Percentiles rank a stretch among this genome's conserved stretches.
These are phyloP conservation scores for Podila horticola DNA, from an alignment of 192 early-diverging fungal species.

Conservation along the genomic window DNA sequence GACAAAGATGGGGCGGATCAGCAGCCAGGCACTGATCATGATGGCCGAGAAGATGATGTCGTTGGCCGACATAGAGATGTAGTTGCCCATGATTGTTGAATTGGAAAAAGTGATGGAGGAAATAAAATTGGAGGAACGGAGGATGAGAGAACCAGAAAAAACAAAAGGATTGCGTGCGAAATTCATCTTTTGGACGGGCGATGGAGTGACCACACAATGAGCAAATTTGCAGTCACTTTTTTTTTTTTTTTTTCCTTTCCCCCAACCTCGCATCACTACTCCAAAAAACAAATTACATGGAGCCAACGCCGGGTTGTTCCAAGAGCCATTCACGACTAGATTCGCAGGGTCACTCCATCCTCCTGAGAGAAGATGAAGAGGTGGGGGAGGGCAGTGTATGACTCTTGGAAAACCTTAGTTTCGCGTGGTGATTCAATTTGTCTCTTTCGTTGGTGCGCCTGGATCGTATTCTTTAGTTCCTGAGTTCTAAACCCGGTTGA, in stretches of 20 bases:
- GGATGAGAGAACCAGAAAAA: neutral
- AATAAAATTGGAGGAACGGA: neutral
- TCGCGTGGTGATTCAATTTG: no score
- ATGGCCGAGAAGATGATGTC: conserved; percentile 49
- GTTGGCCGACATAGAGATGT: conserved; percentile 28
- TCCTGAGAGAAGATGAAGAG: no score
- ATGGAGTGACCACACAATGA: neutral
- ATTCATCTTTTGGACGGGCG: neutral
- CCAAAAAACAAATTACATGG: neutral
- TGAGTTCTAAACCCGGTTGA: no score
- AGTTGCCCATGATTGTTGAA: conserved; percentile 33
- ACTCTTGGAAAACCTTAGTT: no score
- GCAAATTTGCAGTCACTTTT: neutral
- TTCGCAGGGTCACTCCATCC: no score
- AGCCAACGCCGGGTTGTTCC: neutral
- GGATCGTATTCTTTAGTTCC: no score
- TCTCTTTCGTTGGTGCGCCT: no score
- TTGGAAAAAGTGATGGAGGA: neutral
- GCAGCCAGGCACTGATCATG: conserved; percentile 32
- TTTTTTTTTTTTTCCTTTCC: conserved; percentile 6
- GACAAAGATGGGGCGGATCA: conserved; percentile 49
- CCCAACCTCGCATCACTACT: no score
- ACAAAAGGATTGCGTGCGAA: neutral
- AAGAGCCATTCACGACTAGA: neutral
- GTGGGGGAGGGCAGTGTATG: no score